Conservation (phyloP, 2,329 filamentous ascomycete genomes). For the Elsinoe necatrix region DNA sequence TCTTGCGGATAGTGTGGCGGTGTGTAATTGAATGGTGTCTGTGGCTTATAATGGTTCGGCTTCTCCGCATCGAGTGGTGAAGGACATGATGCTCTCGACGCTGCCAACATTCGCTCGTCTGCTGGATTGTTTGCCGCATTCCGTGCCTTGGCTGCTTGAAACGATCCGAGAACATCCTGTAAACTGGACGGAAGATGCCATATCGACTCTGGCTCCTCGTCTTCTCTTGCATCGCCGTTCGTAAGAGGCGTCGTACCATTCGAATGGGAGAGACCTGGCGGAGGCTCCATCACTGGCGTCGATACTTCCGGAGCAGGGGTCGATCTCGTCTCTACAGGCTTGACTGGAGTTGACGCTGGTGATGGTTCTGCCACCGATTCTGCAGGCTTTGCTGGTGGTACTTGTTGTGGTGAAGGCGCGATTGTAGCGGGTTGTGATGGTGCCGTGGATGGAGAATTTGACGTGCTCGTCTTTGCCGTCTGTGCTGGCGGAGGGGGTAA, state of each 20-base stretch:
- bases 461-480: slow-evolving; percentile 47
- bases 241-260: slow-evolving; percentile 33
- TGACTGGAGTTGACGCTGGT: slow-evolving; percentile 3
- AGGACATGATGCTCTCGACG: slow-evolving; percentile 65
- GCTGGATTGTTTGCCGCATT: slow-evolving; percentile 53
- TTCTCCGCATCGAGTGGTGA: slow-evolving; percentile 72
- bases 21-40: slow-evolving; percentile 64
- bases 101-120: slow-evolving; percentile 64
- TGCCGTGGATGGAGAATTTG: slow-evolving; percentile 46
- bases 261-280: slow-evolving; percentile 28
- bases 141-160: slow-evolving; percentile 71
- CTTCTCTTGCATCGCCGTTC: slow-evolving; percentile 45
- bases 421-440: slow-evolving; percentile 42
- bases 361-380: slow-evolving; percentile 21
- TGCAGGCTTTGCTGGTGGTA: slow-evolving; percentile 21
- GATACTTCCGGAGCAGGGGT: slow-evolving; percentile 10
- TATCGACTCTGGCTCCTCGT: slow-evolving; percentile 64
- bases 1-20: slow-evolving; percentile 85
- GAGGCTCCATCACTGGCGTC: slow-evolving; percentile 22
- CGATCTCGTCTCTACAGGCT: slow-evolving; percentile 1
- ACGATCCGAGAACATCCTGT: slow-evolving; percentile 84
- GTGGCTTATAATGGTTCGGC: slow-evolving; percentile 74
- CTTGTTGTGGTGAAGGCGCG: slow-evolving; percentile 27
- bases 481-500: slow-evolving; percentile 78
- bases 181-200: slow-evolving; percentile 86